Evolutionary conservation across 176 grass and related monocot species (phyloP).

Genomic region (Cenchrus purpureus): DNA sequence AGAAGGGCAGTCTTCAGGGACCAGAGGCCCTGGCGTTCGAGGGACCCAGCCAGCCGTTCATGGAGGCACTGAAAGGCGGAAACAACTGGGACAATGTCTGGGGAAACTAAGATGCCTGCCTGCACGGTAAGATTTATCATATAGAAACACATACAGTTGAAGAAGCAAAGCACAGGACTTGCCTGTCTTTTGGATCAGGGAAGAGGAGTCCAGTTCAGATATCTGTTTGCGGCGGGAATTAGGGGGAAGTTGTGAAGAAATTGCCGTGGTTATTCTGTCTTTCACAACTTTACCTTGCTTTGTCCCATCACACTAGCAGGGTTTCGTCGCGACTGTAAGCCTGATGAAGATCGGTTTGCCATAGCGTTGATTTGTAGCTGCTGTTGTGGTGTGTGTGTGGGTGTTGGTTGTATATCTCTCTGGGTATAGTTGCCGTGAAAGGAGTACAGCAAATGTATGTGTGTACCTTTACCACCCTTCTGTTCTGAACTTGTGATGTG

Average conservation of each 20-base stretch:
- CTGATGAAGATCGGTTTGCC: conserved; percentile 21
- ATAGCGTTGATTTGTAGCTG: not conserved
- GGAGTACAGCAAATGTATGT: conserved; percentile 23
- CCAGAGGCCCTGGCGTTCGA: conserved; percentile 34
- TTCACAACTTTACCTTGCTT: not conserved
- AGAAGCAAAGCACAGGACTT: not conserved
- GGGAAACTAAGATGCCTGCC: conserved; percentile 47
- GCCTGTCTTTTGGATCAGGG: not conserved
- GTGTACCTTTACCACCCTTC: not conserved
- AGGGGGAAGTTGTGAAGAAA: not conserved
- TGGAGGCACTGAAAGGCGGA: conserved; percentile 53
- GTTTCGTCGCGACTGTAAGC: not conserved
- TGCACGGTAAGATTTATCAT: not conserved
- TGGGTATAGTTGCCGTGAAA: conserved; percentile 20
- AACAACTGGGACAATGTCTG: conserved; percentile 75
- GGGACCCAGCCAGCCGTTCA: conserved; percentile 48
- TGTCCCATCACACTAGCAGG: not conserved
- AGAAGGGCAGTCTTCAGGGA: conserved; percentile 55
- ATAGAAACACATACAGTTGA: conserved; percentile 12
- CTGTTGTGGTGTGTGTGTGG: conserved; percentile 27
- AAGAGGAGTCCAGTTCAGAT: not conserved
- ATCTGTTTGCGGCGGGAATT: conserved; percentile 1
- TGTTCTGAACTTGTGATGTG: not conserved
- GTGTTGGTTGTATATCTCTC: conserved; percentile 17
- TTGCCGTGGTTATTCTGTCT: not conserved